Conservation (phyloP, 805 yeast species). For the Henningerozyma blattae region DNA sequence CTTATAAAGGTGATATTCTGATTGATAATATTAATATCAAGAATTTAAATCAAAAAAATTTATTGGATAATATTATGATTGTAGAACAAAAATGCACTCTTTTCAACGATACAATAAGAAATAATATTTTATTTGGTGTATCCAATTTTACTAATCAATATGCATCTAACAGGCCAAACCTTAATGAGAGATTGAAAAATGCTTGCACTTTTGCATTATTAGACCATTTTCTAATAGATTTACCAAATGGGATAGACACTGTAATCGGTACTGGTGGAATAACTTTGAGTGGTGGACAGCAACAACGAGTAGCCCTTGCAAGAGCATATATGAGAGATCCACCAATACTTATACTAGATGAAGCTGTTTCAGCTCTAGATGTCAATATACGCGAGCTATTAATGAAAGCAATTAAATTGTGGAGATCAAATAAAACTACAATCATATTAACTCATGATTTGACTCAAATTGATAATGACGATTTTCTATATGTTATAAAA, state of each 20-base stretch:
- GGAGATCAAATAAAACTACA: slow-evolving; percentile 65
- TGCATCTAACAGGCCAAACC: slow-evolving; percentile 13
- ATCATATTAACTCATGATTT: slow-evolving; percentile 73
- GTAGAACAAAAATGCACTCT: slow-evolving; percentile 63
- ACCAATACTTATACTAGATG: slow-evolving; percentile 74
- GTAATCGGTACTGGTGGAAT: slow-evolving; percentile 34
- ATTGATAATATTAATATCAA: slow-evolving; percentile 43
- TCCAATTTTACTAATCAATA: slow-evolving; percentile 9
- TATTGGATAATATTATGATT: slow-evolving; percentile 51
- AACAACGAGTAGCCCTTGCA: slow-evolving; percentile 74
- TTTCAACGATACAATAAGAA: slow-evolving; percentile 49
- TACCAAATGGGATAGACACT: slow-evolving; percentile 48
- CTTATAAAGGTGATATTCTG: slow-evolving; percentile 40
- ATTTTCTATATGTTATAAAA: slow-evolving; percentile 46
- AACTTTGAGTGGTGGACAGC: slow-evolving; percentile 80
- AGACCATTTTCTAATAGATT: slow-evolving; percentile 32
- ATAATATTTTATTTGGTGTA: slow-evolving; percentile 51
- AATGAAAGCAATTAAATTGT: slow-evolving; percentile 37
- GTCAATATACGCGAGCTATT: slow-evolving; percentile 32
- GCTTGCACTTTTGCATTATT: slow-evolving; percentile 46
- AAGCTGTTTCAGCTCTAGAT: slow-evolving; percentile 77
- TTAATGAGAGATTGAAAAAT: slow-evolving; percentile 18
- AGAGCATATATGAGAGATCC: slow-evolving; percentile 67
- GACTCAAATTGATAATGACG: slow-evolving; percentile 41
- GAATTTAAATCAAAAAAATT: slow-evolving; percentile 35